Evolutionary conservation across 805 yeast genomes (phyloP).

Genomic region (Candida maris): DNA sequence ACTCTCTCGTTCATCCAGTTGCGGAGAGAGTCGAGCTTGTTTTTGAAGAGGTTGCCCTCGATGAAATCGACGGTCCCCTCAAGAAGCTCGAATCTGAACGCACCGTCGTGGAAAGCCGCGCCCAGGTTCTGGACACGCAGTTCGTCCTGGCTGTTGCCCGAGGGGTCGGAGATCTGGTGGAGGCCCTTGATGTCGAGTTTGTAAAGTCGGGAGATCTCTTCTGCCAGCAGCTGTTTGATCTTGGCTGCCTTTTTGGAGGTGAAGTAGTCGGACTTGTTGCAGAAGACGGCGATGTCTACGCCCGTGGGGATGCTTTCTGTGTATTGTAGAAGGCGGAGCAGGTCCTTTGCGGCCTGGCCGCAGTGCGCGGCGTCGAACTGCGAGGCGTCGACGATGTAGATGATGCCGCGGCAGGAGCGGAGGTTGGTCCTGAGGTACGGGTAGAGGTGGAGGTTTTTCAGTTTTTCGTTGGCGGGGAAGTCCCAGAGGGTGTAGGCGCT

Average conservation of each 20-base stretch:
- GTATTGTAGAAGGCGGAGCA: slow-evolving; percentile 54
- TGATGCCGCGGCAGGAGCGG: slow-evolving; percentile 55
- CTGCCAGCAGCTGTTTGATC: slow-evolving; percentile 56
- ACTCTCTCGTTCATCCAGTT: slow-evolving; percentile 78
- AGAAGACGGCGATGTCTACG: slow-evolving; percentile 69
- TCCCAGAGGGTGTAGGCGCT: slow-evolving; percentile 56
- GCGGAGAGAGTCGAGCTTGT: slow-evolving; percentile 56
- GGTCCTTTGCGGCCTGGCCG: slow-evolving; percentile 51
- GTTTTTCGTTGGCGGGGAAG: slow-evolving; percentile 84
- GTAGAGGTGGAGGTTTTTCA: slow-evolving; percentile 52
- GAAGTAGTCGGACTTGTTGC: slow-evolving; percentile 84
- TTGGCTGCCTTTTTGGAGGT: slow-evolving; percentile 70
- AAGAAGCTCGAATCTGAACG: slow-evolving; percentile 61
- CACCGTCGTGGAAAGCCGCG: slow-evolving; percentile 39
- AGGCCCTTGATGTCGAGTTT: slow-evolving; percentile 42
- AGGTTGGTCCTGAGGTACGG: slow-evolving; percentile 43
- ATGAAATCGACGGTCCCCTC: slow-evolving; percentile 71
- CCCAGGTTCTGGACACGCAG: slow-evolving; percentile 35
- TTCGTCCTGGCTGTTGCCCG: slow-evolving; percentile 23
- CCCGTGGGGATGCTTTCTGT: slow-evolving; percentile 68
- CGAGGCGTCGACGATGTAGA: slow-evolving; percentile 74
- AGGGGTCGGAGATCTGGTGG: slow-evolving; percentile 41
- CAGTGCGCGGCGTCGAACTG: slow-evolving; percentile 49
- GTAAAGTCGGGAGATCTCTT: slow-evolving; percentile 57
- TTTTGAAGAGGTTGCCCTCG: slow-evolving; percentile 67